Evolutionary conservation across 2,329 filamentous ascomycete species (phyloP), one percentile per base, ranked within the genome.

Genomic region (Ophiobolus disseminans): DNA sequence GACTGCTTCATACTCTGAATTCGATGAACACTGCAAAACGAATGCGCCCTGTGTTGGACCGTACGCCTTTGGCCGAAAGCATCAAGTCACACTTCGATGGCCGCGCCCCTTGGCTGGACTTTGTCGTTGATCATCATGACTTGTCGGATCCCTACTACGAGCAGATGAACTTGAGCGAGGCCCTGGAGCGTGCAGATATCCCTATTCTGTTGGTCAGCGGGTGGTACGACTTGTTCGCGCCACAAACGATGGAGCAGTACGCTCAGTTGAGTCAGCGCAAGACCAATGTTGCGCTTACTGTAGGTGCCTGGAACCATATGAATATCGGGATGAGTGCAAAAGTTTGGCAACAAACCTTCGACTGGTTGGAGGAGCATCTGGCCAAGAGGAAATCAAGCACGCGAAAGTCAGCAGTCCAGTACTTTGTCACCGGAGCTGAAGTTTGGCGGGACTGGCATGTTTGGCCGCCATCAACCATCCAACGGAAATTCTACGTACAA

Each of bases 191-290:
- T 9, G 42, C 47, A 11, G 41, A 53, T n/a, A 52, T 58, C 11
- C 57, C 57, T 2, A 49, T 60, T 5, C 21, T 60, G 9, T 39
- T 60, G 5, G 20, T 48, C 14, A 36, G 38, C 13, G 54, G 57
- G 22, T 60, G 54, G 54, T 53, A 54, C 25, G 57, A 58, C 34
- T 5, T 53, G 11, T 60, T 60, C 16, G 10, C 35, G 3, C 16
- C 22, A 13, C 51, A 60, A 14, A 49, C 51, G 10, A 51, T 58
- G 22, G 48, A 57, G 45, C 57, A 60, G 38, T 60, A 55, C 26
- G 10, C 37, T 2, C 45, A 47, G 4, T 47, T 58, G 13, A 44
- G 35, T 4, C 42, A 58, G 26, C 37, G 49, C 2, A 41, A 40
- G 11, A 21, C 13, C 28, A 44, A 55, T 16, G 49, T 60, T 23